Evolutionary conservation across 208 protist genomes (phyloP), one percentile per base, ranked within the genome.

Genomic region (Acanthamoeba castellanii): DNA sequence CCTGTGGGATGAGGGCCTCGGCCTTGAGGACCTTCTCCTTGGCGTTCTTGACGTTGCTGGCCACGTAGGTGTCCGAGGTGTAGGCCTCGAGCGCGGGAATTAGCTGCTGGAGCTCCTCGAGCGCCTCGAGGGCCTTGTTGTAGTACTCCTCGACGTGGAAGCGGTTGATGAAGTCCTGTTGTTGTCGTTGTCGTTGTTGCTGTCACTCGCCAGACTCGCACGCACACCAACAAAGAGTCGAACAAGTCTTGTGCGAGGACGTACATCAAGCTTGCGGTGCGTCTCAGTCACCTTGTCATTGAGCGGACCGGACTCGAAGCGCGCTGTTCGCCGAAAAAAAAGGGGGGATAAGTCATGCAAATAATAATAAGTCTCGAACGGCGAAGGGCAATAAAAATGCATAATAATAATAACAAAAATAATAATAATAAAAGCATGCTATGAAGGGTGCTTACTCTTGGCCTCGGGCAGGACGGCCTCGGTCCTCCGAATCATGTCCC

Each of bases 231-330:
- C 8, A 70, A 32, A 70, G 1, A 70, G 5, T 30, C 22, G 6
- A 70, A 32, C 14, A 70, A 20, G 6, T 20, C 52, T 20, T 16
- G 52, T 11, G 50, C 8, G 68, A 20, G 81, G n/a, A 88, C 61
- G 61, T 93, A 93, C 88, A 37, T 93, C 61, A 34, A 93, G 88
- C 64, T 93, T 93, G 88, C 64, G 74, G 64, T 93, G 61, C 68
- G 27, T n/a, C 22, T 13, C n/a, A 30, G 18, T 27, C 32, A 78
- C 88, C 52, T 78, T 93, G 9, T 93, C 64, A 27, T 47, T 50
- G 37, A 93, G 88, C 32, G 88, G 61, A 6, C 32, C 88, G 37
- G 88, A 47, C 88, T 93, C 88, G 30, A 93, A 93, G n/a, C 52
- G 37, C 30, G 64, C 88, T 64, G 16, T 25, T 61, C 20, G 55